Conservation (phyloP, 2,329 filamentous ascomycete species). For the Colletotrichum sp. region DNA sequence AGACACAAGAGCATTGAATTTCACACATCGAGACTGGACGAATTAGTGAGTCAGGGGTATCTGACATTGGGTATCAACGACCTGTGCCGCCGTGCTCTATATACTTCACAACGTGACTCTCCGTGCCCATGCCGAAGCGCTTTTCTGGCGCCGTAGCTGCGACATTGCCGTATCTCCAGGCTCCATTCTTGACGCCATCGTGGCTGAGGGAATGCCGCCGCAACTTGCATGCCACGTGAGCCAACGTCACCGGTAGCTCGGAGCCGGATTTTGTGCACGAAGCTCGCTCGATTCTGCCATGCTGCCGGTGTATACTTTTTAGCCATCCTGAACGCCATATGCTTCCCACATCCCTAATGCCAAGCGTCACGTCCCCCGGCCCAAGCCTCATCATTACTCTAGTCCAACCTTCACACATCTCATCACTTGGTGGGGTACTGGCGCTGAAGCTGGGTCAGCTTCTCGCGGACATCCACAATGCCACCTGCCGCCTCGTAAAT, state of each 20-base stretch:
- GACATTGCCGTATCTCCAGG: neutral
- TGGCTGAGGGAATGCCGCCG: neutral
- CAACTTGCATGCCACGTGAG: neutral
- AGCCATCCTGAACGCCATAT: slow-evolving; percentile 16
- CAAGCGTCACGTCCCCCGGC: neutral
- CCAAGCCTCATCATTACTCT: neutral
- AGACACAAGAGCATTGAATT: neutral
- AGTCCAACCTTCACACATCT: slow-evolving; percentile 22
- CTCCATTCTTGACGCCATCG: neutral
- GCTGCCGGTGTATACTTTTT: slow-evolving; percentile 6
- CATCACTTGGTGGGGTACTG: slow-evolving; percentile 28
- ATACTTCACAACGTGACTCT: neutral
- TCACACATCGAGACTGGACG: neutral
- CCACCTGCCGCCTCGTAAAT: slow-evolving; percentile 20
- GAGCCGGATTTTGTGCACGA: neutral
- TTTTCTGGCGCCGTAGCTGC: neutral
- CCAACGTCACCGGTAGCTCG: neutral
- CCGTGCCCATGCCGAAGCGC: rapidly evolving
- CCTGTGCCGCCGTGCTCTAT: neutral
- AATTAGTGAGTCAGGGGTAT: neutral
- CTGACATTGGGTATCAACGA: slow-evolving; percentile 14
- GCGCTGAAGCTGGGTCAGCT: slow-evolving; percentile 28
- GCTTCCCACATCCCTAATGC: neutral
- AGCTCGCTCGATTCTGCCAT: neutral
- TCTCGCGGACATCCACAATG: slow-evolving; percentile 24